Evolutionary conservation across 164 flowering plant genomes (phyloP).

Genomic region (Macadamia tetraphylla): DNA sequence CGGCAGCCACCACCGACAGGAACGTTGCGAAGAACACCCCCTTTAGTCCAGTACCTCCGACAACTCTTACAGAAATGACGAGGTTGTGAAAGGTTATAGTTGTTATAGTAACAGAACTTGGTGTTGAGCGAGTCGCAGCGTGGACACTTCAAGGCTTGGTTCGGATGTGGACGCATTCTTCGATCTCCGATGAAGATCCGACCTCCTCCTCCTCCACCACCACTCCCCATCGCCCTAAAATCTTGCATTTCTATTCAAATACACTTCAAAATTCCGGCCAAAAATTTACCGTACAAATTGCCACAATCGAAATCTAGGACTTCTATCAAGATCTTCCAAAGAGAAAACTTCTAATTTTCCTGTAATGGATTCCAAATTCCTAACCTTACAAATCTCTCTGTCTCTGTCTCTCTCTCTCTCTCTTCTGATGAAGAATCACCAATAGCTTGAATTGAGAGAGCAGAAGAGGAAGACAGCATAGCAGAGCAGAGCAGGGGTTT

Average conservation of each 20-base stretch:
- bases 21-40: conserved; percentile 84
- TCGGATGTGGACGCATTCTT: conserved; percentile 19
- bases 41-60: conserved; percentile 85
- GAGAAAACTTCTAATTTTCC: background rate
- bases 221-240: conserved; percentile 9
- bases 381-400: background rate
- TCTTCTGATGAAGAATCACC: too few species aligned
- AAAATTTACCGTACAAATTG: too few species aligned
- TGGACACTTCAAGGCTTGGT: conserved; percentile 57
- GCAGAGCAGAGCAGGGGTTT: background rate
- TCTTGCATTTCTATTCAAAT: conserved; percentile 19
- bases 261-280: too few species aligned
- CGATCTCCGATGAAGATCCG: conserved; percentile 18
- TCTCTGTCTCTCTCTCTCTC: background rate
- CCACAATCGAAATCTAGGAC: too few species aligned
- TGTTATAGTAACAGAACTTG: conserved; percentile 85
- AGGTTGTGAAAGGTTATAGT: conserved; percentile 84
- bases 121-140: conserved; percentile 77
- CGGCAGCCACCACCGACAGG: conserved; percentile 86
- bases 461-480: too few species aligned
- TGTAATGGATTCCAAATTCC: too few species aligned
- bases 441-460: too few species aligned
- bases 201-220: conserved; percentile 1
- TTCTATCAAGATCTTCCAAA: background rate
- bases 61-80: conserved; percentile 83